Evolutionary conservation across 495 filamentous ascomycete species (phyloP).

Genomic region (Penicillium ucsense): DNA sequence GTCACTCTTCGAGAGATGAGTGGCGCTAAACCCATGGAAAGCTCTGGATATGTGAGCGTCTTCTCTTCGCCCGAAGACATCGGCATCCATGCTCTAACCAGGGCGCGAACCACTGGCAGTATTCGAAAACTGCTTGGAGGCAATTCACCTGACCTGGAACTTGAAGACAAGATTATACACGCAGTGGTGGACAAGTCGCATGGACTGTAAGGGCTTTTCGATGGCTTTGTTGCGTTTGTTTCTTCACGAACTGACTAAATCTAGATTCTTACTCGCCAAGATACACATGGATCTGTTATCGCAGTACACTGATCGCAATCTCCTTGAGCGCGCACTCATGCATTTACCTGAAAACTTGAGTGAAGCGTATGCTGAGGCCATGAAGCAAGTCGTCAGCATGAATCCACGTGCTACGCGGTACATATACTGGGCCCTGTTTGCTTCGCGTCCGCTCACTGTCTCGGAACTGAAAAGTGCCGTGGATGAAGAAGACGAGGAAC

Average conservation of each 20-base stretch:
- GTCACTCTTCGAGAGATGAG: slow-evolving; percentile 20
- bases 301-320: slow-evolving; percentile 9
- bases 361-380: slow-evolving; percentile 26
- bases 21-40: background rate
- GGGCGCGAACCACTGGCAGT: slow-evolving; percentile 4
- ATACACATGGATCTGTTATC: slow-evolving; percentile 22
- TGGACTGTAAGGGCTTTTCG: slow-evolving; percentile 26
- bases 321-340: slow-evolving; percentile 16
- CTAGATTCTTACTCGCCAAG: slow-evolving; percentile 23
- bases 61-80: slow-evolving; percentile 12
- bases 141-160: slow-evolving; percentile 6
- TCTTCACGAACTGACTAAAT: too few relatives aligned
- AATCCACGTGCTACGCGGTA: slow-evolving; percentile 11
- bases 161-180: slow-evolving; percentile 8
- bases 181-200: slow-evolving; percentile 16
- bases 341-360: slow-evolving; percentile 22
- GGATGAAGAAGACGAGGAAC: background rate
- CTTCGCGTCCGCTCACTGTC: slow-evolving; percentile 16
- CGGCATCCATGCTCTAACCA: slow-evolving; percentile 7
- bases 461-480: slow-evolving; percentile 16
- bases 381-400: slow-evolving; percentile 23
- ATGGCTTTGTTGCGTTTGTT: too few relatives aligned
- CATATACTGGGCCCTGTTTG: slow-evolving; percentile 25
- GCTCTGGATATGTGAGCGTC: slow-evolving; percentile 6
- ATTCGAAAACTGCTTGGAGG: slow-evolving; percentile 6